Conservation (phyloP, 768 basidiomycete genomes). For the Lactifluus piperatus region DNA sequence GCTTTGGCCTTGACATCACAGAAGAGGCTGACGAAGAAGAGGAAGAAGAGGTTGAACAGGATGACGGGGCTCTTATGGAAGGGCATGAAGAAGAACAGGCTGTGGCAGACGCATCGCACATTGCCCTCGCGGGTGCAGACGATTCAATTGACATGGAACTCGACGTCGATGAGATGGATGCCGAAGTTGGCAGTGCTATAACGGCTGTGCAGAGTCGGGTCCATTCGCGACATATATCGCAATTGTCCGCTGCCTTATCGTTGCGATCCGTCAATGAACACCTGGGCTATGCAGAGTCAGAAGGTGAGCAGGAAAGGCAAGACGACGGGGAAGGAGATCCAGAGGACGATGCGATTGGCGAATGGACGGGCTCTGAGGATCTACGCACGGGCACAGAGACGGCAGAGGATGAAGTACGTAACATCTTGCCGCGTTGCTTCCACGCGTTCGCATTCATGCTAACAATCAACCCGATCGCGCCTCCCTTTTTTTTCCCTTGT, state of each 20-base stretch:
- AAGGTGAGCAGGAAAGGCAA: slow-evolving; percentile 27
- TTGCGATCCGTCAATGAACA: slow-evolving; percentile 50
- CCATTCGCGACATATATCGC: slow-evolving; percentile 66
- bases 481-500: not conserved
- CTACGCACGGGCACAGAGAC: slow-evolving; percentile 36
- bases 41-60: slow-evolving; percentile 14
- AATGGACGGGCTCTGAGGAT: slow-evolving; percentile 84
- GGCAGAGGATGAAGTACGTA: slow-evolving; percentile 63
- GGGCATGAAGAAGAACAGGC: slow-evolving; percentile 17
- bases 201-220: slow-evolving; percentile 42
- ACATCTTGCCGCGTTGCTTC: slow-evolving; percentile 12
- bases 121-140: slow-evolving; percentile 7
- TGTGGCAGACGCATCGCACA: slow-evolving; percentile 13
- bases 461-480: slow-evolving; percentile 2
- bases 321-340: slow-evolving; percentile 21
- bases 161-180: slow-evolving; percentile 29
- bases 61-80: slow-evolving; percentile 21
- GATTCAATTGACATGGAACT: slow-evolving; percentile 21
- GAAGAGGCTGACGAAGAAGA: slow-evolving; percentile 59
- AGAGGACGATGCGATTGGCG: slow-evolving; percentile 42
- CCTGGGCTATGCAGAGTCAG: slow-evolving; percentile 22
- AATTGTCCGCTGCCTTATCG: slow-evolving; percentile 58
- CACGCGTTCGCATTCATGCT: slow-evolving; percentile 7
- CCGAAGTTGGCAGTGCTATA: slow-evolving; percentile 33
- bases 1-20: slow-evolving; percentile 74